A percentile compares a stretch with the other conserved stretches of the same genome.
Conservation (phyloP, 306 rosid genomes). For the Cicer bijugum region DNA sequence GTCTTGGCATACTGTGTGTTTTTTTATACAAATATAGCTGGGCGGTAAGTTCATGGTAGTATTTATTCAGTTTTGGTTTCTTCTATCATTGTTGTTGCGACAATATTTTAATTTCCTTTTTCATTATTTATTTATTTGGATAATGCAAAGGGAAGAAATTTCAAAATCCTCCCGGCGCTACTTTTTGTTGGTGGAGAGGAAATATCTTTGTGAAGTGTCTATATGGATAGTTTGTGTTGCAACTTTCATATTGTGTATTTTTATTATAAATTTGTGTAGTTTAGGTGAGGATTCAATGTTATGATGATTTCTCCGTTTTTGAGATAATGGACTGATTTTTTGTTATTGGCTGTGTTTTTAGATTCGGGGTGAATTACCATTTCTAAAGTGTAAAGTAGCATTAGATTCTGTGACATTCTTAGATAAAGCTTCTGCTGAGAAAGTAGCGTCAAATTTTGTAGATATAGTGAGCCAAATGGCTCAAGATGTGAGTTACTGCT, state of each 20-base stretch:
- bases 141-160: no score
- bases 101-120: no score
- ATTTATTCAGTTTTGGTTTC: no score
- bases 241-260: neutral
- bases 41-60: no score
- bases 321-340: conserved; percentile 35
- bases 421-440: conserved; percentile 58
- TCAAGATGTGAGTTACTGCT: conserved; percentile 77
- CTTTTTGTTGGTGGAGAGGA: no score
- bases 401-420: conserved; percentile 78
- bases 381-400: conserved; percentile 82
- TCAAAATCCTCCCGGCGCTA: no score
- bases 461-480: conserved; percentile 94
- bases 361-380: conserved; percentile 93
- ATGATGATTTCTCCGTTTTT: conserved; percentile 26
- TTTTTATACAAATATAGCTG: no score
- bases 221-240: no score
- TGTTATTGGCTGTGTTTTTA: conserved; percentile 44
- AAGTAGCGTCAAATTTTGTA: conserved; percentile 77
- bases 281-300: neutral
- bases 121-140: no score
- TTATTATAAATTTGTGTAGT: neutral
- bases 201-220: no score
- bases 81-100: no score
- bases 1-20: no score